Evolutionary conservation across 2,329 filamentous ascomycete genomes (phyloP).

Genomic region (Parascedosporium putredinis): DNA sequence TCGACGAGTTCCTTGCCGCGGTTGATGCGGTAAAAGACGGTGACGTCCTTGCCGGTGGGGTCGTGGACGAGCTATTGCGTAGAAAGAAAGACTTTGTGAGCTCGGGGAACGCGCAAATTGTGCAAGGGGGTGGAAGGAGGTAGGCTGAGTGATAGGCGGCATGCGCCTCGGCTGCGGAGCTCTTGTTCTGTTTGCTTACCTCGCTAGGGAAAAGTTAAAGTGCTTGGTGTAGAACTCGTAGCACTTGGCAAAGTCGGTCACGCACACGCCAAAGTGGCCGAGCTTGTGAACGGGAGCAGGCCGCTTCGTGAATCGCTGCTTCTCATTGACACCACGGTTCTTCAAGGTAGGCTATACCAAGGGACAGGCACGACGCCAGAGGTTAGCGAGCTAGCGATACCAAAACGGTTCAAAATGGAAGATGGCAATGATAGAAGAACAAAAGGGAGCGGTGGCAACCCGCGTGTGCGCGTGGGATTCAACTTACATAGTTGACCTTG

Average conservation of each 20-base stretch:
- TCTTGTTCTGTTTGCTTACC: constrained; percentile 20
- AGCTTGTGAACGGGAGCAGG: constrained; percentile 41
- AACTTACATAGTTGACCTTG: constrained; percentile 33
- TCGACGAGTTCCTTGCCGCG: constrained; percentile 34
- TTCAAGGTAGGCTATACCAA: constrained; percentile 25
- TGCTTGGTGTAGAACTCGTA: constrained; percentile 38
- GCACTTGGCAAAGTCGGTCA: constrained; percentile 36
- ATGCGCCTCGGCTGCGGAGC: too few relatives aligned
- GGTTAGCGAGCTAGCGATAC: too few relatives aligned
- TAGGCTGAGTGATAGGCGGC: too few relatives aligned
- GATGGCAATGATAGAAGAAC: not conserved
- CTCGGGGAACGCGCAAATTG: too few relatives aligned
- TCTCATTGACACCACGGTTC: constrained; percentile 31
- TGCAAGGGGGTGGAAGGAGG: too few relatives aligned
- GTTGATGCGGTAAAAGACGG: constrained; percentile 34
- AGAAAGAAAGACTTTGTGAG: too few relatives aligned
- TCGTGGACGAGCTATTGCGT: constrained; percentile 12
- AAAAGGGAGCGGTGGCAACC: not conserved
- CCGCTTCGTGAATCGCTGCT: constrained; percentile 37
- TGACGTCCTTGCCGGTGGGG: constrained; percentile 24
- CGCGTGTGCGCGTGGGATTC: too few relatives aligned
- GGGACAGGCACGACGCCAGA: too few relatives aligned
- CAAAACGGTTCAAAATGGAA: not conserved
- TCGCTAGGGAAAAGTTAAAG: constrained; percentile 44
- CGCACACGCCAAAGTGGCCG: constrained; percentile 43